Base-by-base conservation (phyloP, 345 rosid genomes). In the Sonneratia caseolaris region DNA sequence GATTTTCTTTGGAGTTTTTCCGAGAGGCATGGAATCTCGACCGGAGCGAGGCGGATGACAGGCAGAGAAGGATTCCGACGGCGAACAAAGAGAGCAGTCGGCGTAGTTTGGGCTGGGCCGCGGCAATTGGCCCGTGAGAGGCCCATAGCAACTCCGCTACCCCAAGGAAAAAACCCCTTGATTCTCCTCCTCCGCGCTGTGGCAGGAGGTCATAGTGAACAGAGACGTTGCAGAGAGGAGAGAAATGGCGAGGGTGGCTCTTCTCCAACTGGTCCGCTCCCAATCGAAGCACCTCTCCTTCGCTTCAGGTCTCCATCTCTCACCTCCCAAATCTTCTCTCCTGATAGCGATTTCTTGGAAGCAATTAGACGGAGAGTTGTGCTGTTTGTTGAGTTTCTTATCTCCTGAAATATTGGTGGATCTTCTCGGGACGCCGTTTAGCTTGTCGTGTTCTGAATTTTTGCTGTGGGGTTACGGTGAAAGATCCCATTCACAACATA, bases 211-310 rank as follows among this genome's bases (percentile, higher is more conserved):
- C 14, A 13, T 1, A 9, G 22, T 8, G 3, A 4, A 7, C 15
- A 4, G 1, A 16, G 1, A 67, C 24, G 56, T 15, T 37, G 69
- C 22, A 27, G 55, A 57, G 72, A 56, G 72, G 15, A 64, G 61
- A 57, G 62, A 69, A 71, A 92, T 92, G 98, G 86, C 86, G 74
- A 85, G 88, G 79, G 80, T 83, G 15, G 90, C 88, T 75, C 69
- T 90, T 64, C 73, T 86, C 74, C 86, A 81, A 69, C 72, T 87
- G 73, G 75, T 92, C 62, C 86, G 98, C 77, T 86, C 87, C 66
- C 89, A 86, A 27, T 75, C 70, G 40, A 70, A 35, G 56, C 71
- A 49, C 51, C 69, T 53, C 69, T 38, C 73, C 66, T 56, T 53
- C 55, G 21, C 24, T 68, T 24, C 32, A 27, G 64, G 73, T 70